Percentiles rank a stretch among this genome's conserved stretches.
These are phyloP conservation scores for Peronosclerospora sorghi DNA, from an alignment of 352 stramenopile species.

Conservation along the genomic window DNA sequence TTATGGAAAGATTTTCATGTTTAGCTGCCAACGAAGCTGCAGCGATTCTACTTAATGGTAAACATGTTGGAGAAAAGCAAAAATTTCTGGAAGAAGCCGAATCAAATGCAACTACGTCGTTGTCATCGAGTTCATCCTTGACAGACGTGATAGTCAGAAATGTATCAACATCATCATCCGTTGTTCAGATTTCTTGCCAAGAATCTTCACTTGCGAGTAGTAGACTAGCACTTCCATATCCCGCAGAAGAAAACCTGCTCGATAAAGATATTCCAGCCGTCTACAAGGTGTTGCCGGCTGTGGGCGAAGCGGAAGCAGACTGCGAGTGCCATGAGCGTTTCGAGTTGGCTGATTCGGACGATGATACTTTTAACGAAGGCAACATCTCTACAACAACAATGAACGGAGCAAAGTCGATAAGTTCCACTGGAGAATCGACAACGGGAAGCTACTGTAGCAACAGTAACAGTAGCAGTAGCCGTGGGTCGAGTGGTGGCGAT, in stretches of 20 bases:
- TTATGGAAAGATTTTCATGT: conserved; percentile 60
- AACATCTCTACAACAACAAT: conserved; percentile 18
- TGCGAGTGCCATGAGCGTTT: conserved; percentile 14
- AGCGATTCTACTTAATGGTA: conserved; percentile 20
- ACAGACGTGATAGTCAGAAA: conserved; percentile 17
- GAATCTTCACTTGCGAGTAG: conserved; percentile 1
- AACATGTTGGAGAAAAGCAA: conserved; percentile 16
- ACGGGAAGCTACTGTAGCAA: conserved; percentile 30
- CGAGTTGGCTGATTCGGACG: conserved; percentile 21
- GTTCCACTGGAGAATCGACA: conserved; percentile 32
- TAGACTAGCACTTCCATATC: conserved; percentile 16
- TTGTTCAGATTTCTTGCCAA: conserved; percentile 9
- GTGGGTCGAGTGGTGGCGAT: conserved; percentile 12
- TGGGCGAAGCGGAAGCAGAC: conserved; percentile 7
- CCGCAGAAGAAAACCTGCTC: conserved; percentile 10
- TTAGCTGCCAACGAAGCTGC: conserved; percentile 43
- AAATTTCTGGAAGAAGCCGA: conserved; percentile 26
- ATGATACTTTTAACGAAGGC: conserved; percentile 17
- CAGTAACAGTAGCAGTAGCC: conserved; percentile 14
- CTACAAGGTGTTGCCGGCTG: conserved; percentile 22
- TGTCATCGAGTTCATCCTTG: conserved; percentile 11
- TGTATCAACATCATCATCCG: conserved; percentile 15
- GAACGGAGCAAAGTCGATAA: conserved; percentile 23
- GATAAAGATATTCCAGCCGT: conserved; percentile 17
- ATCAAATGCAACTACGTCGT: conserved; percentile 10